Evolutionary conservation across 2,329 filamentous ascomycete genomes (phyloP), one percentile per base, ranked within the genome.

Genomic region (Colletotrichum graminicola): DNA sequence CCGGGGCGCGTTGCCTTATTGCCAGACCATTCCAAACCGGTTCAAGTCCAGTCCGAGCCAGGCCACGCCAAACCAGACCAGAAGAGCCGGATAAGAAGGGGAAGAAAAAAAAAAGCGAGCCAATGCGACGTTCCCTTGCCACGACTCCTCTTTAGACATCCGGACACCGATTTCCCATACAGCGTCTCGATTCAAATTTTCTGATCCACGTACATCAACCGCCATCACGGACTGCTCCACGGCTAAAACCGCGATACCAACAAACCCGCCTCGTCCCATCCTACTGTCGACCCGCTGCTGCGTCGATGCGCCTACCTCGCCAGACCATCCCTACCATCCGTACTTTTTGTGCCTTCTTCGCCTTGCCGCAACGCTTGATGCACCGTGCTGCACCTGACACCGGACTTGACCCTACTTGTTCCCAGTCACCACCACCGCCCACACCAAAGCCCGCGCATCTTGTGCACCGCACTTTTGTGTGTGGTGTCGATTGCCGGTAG

Each of bases 141-240:
- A 26, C 49, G 59, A 62, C 59, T 62, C 59, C 59, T 49, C 45
- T 62, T 29, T 36, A 34, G 32, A 62, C 62, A 67, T 66, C 47
- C 70, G 61, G 63, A 73, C 67, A 51, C 66, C 71, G 69, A 73
- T 73, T 70, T 68, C 62, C 61, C 62, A 64, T 70, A 70, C 52
- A 21, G 39, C 49, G 12, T 39, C 45, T 68, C 72, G 72, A 73
- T 73, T 52, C 60, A 66, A 54, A 52, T 43, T 34, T 32, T 51
- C 62, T 54, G 59, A 59, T 64, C 65, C 68, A 59, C 65, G 65
- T 63, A 29, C 59, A 63, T 59, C 68, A 54, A 71, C 43, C 45
- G 45, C 45, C 45, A 47, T 39, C 21, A n/a, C 32, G 1, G 32
- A 23, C 54, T 39, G 54, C 54, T 36, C 54, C 32, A 36, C 32